Evolutionary conservation across 306 rosid species (phyloP).

Genomic region (Cicer pinnatifidum): DNA sequence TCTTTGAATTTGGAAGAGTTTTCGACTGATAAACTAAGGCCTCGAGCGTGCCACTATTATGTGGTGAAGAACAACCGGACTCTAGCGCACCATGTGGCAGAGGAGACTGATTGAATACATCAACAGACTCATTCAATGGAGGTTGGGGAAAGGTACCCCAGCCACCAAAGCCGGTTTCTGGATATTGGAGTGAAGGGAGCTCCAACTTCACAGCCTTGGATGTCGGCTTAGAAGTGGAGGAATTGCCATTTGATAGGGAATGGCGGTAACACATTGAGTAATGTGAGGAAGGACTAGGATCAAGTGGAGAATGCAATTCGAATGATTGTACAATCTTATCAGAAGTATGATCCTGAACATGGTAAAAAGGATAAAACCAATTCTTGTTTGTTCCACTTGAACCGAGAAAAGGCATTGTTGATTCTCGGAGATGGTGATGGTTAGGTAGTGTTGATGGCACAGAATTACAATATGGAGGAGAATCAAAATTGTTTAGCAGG

Average conservation of each 20-base stretch:
- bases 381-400: slow-evolving; percentile 50
- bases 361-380: slow-evolving; percentile 58
- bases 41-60: slow-evolving; percentile 75
- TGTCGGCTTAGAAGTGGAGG: slow-evolving; percentile 81
- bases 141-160: slow-evolving; percentile 69
- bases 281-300: slow-evolving; percentile 58
- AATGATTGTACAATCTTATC: slow-evolving; percentile 53
- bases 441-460: slow-evolving; percentile 59
- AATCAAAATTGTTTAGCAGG: slow-evolving; percentile 62
- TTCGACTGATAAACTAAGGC: slow-evolving; percentile 68
- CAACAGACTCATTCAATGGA: slow-evolving; percentile 67
- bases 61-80: slow-evolving; percentile 65
- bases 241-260: slow-evolving; percentile 85
- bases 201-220: slow-evolving; percentile 82
- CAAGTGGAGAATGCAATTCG: slow-evolving; percentile 58
- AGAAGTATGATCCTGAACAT: slow-evolving; percentile 52
- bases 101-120: slow-evolving; percentile 69
- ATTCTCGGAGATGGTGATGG: slow-evolving; percentile 71
- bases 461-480: slow-evolving; percentile 65
- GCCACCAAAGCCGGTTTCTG: slow-evolving; percentile 74
- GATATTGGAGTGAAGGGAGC: slow-evolving; percentile 99
- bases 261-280: slow-evolving; percentile 63
- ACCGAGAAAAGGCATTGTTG: slow-evolving; percentile 58
- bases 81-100: slow-evolving; percentile 54
- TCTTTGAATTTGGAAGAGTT: slow-evolving; percentile 56